Evolutionary conservation across 2,329 filamentous ascomycete genomes (phyloP).

Genomic region (Clonostachys solani): DNA sequence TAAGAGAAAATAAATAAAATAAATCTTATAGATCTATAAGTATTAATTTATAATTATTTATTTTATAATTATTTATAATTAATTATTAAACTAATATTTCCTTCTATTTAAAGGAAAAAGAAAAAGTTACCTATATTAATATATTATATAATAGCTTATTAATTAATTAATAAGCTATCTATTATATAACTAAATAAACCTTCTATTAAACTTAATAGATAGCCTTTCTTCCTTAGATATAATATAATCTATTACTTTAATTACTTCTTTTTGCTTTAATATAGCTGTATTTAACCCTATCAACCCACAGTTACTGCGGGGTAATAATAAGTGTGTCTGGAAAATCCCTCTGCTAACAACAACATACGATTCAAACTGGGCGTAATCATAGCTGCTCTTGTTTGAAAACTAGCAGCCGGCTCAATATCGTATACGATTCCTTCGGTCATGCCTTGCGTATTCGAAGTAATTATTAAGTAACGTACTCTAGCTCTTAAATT

Average conservation of each 20-base stretch:
- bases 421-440: too few species aligned
- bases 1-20: too few species aligned
- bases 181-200: constrained; percentile 2
- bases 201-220: constrained; percentile 11
- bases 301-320: background rate
- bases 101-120: background rate
- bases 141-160: constrained; percentile 10
- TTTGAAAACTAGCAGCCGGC: constrained; percentile 1
- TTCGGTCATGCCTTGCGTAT: too few species aligned
- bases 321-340: background rate
- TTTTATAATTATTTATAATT: background rate
- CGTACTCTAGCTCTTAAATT: too few species aligned
- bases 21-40: constrained; percentile 7
- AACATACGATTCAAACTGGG: constrained; percentile 15
- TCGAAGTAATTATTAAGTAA: too few species aligned
- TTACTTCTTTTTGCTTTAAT: constrained; percentile 1
- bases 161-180: constrained; percentile 1
- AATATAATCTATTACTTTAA: constrained; percentile 1
- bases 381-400: constrained; percentile 12
- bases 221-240: constrained; percentile 2
- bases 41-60: constrained; percentile 2
- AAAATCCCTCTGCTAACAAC: constrained; percentile 4
- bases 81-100: background rate
- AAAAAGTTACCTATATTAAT: constrained; percentile 15
- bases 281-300: constrained; percentile 1